Conservation (phyloP, 2,329 filamentous ascomycete species). For the Colletotrichum abscissum region DNA sequence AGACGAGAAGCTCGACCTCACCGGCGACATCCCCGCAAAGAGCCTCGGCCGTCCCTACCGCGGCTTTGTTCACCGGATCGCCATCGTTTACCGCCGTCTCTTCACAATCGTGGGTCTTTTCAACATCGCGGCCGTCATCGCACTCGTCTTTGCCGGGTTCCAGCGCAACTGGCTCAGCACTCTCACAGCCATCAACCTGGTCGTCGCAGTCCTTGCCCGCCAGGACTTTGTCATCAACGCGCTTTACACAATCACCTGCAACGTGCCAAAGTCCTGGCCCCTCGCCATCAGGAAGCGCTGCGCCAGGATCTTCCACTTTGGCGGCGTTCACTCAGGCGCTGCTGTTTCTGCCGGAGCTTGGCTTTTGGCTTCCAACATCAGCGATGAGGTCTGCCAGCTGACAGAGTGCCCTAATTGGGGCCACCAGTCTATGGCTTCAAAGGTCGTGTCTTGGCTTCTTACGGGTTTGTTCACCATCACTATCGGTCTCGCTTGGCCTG, state of each 20-base stretch:
- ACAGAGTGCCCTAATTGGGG: conserved; percentile 43
- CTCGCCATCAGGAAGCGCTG: conserved; percentile 58
- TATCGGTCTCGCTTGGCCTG: conserved; percentile 68
- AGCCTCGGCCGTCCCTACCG: conserved; percentile 50
- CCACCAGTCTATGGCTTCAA: conserved; percentile 48
- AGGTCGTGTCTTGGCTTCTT: conserved; percentile 68
- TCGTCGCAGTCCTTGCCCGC: conserved; percentile 60
- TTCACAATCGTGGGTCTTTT: conserved; percentile 63
- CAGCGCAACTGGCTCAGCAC: conserved; percentile 47
- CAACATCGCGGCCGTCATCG: conserved; percentile 61
- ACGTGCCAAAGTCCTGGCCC: conserved; percentile 56
- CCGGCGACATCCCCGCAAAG: conserved; percentile 52
- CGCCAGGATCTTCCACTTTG: conserved; percentile 64
- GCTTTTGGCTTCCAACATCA: conserved; percentile 56
- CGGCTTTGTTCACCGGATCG: conserved; percentile 54
- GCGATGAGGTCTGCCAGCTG: conserved; percentile 43
- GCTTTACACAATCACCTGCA: conserved; percentile 59
- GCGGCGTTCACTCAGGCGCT: conserved; percentile 62
- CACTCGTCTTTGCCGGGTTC: conserved; percentile 47
- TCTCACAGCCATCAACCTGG: conserved; percentile 60
- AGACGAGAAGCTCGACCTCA: conserved; percentile 29
- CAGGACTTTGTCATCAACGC: conserved; percentile 65
- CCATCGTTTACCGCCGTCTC: conserved; percentile 66
- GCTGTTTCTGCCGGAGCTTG: conserved; percentile 61
- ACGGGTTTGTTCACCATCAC: conserved; percentile 69